Conservation (phyloP, 2,329 filamentous ascomycete genomes). For the Calonectria ilicicola region DNA sequence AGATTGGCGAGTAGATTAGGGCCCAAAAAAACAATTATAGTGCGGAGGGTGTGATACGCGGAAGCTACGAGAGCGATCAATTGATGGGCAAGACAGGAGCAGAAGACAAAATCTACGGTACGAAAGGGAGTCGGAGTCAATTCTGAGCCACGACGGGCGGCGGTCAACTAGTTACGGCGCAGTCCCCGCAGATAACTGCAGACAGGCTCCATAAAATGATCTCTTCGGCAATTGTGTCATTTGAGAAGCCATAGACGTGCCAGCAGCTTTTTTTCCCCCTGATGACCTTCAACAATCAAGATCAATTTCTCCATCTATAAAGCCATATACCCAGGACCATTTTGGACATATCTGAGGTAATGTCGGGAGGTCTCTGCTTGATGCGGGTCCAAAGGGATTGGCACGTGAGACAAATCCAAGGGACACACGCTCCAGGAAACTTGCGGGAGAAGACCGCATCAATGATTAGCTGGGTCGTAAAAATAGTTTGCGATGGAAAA, state of each 20-base stretch:
- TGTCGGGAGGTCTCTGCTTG: not conserved
- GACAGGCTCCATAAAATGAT: slow-evolving; percentile 1
- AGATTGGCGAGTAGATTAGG: not conserved
- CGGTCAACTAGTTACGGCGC: slow-evolving; percentile 10
- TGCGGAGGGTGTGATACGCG: not conserved
- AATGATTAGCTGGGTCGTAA: not conserved
- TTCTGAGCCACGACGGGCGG: slow-evolving; percentile 25
- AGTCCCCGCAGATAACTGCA: slow-evolving; percentile 9
- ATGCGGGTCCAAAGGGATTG: not conserved
- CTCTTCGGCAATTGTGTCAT: slow-evolving; percentile 27
- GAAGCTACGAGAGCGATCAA: not conserved
- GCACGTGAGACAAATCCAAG: not conserved
- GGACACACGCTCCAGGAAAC: not conserved
- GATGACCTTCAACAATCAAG: not conserved
- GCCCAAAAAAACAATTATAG: not conserved
- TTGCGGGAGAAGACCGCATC: not conserved
- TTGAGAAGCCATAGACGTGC: slow-evolving; percentile 13
- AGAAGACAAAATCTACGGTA: not conserved
- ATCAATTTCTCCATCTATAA: not conserved
- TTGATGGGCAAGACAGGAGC: not conserved
- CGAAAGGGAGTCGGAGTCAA: slow-evolving; percentile 24
- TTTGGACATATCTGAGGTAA: not conserved
- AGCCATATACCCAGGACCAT: not conserved
- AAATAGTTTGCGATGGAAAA: not conserved
- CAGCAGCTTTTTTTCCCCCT: not conserved